These are phyloP conservation scores for Coniosporium apollinis DNA, from an alignment of 495 filamentous ascomycete species.

Conservation along the genomic window DNA sequence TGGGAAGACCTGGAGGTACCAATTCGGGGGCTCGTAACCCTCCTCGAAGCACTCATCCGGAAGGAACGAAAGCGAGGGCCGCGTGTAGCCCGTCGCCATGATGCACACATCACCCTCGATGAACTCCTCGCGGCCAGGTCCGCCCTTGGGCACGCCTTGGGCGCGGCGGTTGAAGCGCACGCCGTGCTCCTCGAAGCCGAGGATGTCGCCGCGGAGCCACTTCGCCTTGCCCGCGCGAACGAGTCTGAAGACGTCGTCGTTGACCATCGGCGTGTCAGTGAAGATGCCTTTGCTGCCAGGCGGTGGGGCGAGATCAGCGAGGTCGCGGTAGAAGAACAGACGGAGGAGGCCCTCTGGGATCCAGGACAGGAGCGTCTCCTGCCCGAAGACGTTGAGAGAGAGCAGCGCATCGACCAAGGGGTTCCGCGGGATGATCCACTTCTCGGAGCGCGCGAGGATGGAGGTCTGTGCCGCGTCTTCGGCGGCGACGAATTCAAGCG, in stretches of 20 bases:
- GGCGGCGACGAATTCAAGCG: conserved; percentile 59
- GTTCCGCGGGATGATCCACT: conserved; percentile 81
- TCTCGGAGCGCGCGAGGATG: conserved; percentile 62
- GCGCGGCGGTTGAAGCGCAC: conserved; percentile 53
- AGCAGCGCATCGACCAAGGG: conserved; percentile 55
- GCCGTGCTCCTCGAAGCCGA: conserved; percentile 43
- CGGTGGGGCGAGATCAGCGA: conserved; percentile 57
- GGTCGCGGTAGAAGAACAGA: conserved; percentile 71
- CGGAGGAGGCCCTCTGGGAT: conserved; percentile 61
- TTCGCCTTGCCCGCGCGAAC: conserved; percentile 57
- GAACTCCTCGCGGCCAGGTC: conserved; percentile 44
- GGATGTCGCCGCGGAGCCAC: conserved; percentile 69
- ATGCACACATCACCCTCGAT: conserved; percentile 61
- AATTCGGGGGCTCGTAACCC: conserved; percentile 62
- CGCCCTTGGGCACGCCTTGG: conserved; percentile 55
- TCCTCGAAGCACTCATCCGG: conserved; percentile 52
- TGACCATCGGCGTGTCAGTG: conserved; percentile 75
- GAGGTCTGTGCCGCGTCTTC: conserved; percentile 49
- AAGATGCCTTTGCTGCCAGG: conserved; percentile 43
- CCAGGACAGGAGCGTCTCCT: conserved; percentile 56
- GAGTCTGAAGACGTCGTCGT: conserved; percentile 60
- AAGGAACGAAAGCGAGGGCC: conserved; percentile 56
- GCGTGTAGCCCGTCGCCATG: conserved; percentile 67
- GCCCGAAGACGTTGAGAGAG: conserved; percentile 60
- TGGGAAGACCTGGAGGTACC: conserved; percentile 78